Percentiles rank a stretch among this genome's conserved stretches.
phyloP scores from a whole-genome alignment of 2,329 filamentous ascomycete species.

The Fusarium sp. region DNA sequence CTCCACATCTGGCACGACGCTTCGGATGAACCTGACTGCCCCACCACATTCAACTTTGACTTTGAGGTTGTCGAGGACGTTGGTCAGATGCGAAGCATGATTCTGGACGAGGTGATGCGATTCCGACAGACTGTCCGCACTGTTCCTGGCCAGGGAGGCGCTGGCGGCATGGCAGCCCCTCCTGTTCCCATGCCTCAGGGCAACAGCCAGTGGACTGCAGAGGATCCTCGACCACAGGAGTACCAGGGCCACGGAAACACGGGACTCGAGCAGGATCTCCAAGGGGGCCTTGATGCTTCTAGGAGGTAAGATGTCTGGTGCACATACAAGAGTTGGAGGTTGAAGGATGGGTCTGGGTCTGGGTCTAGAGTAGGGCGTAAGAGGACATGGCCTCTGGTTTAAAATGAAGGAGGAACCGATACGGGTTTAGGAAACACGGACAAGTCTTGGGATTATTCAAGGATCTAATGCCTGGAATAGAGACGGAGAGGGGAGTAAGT shows the following conservation, averaged over 20 bases:
- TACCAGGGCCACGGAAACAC: slow-evolving; percentile 61
- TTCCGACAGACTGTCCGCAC: slow-evolving; percentile 77
- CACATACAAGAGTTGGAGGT: background rate
- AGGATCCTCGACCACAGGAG: slow-evolving; percentile 70
- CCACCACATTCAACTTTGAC: slow-evolving; percentile 95
- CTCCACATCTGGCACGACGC: slow-evolving; percentile 98
- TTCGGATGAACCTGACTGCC: slow-evolving; percentile 93
- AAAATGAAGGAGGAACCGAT: slow-evolving; percentile 18
- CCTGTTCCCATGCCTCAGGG: slow-evolving; percentile 65
- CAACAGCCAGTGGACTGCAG: slow-evolving; percentile 66
- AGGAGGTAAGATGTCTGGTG: slow-evolving; percentile 47
- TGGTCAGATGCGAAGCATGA: slow-evolving; percentile 94
- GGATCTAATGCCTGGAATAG: slow-evolving; percentile 32
- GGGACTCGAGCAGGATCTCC: slow-evolving; percentile 67
- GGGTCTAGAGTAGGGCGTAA: slow-evolving; percentile 15
- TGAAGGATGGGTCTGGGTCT: slow-evolving; percentile 8
- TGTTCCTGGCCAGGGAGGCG: slow-evolving; percentile 54
- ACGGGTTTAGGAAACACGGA: slow-evolving; percentile 7
- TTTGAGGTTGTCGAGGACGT: slow-evolving; percentile 99
- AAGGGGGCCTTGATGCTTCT: slow-evolving; percentile 56
- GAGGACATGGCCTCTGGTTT: slow-evolving; percentile 4
- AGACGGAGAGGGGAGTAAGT: background rate
- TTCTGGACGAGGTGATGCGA: slow-evolving; percentile 89
- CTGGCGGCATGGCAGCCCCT: slow-evolving; percentile 50
- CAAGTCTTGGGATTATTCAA: slow-evolving; percentile 19